Evolutionary conservation across 73 alveolate species (phyloP), one percentile per base, ranked within the genome.

Genomic region (Paramecium sonneborni): DNA sequence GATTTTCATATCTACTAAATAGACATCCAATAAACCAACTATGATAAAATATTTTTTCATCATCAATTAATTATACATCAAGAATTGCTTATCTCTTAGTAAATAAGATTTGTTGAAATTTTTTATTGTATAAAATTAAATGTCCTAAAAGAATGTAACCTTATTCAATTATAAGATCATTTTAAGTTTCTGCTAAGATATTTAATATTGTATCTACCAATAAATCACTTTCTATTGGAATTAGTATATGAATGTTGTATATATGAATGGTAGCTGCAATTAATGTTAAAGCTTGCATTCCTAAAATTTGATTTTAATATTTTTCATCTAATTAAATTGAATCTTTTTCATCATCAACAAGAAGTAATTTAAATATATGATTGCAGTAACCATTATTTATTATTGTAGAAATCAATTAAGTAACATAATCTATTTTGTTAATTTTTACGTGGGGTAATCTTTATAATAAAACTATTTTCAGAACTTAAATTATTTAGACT

Each of bases 11-110:
- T 38, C 86, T 72, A n/a, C 8, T n/a, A 38, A 72, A 72, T 35
- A 72, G 55, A 72, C 86, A 72, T 15, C 58, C 55, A 35, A 72
- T 15, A 34, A 72, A 72, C 86, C 86, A 72, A 18, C 86, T 72
- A 38, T 72, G 86, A 38, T 72, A 72, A 12, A 72, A 72, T 28
- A 72, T 14, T n/a, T 32, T 34, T 72, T 72, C 55, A 72, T 32
- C 55, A 72, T 32, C 32, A n/a, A 35, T 72, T 12, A 72, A 15
- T 11, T 72, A 35, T 3, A 72, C 15, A 35, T 38, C 57, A 0
- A 72, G 18, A 18, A 72, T 37, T 0, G 55, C 28, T 34, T 30
- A 18, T 72, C 86, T 14, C 18, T 72, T 72, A 3, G 52, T 72
- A 28, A 72, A 72, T 37, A 72, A 35, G 5, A 35, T 35, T 32